Evolutionary conservation across 106 monocot genomes (phyloP), one percentile per base, ranked within the genome.

Genomic region (Platanthera zijinensis): DNA sequence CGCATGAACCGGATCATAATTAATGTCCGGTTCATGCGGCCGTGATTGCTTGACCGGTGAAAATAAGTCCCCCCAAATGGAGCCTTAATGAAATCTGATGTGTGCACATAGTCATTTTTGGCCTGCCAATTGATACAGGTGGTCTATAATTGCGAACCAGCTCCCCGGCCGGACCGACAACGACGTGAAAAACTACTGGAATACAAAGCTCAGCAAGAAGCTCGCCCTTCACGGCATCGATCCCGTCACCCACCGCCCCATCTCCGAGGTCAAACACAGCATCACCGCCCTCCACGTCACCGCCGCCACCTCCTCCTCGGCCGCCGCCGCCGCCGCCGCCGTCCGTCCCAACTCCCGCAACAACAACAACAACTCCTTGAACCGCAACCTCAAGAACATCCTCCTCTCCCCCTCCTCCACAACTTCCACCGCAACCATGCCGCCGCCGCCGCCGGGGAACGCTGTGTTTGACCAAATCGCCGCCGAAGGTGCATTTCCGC

Each of bases 211-310:
- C 18, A 89, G 87, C 82, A 97, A 97, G 80, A 91, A 91, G 84
- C 93, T 97, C 11, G 56, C 78, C 74, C 88, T 89, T 77, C 73
- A 73, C 21, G 97, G 97, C 5, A 97, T 97, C 77, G 97, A 97
- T 52, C 97, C 97, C 51, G 77, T 97, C 80, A 97, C 97, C n/a
- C 97, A 97, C 85, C 87, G 87, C 69, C 93, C 97, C 76, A 85
- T 97, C 77, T 82, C 91, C 10, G 86, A 91, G 22, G 74, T 97
- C 84, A 72, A 80, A 63, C 75, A 85, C 3, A 87, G 75, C 87
- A 88, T 87, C 83, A 76, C 70, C 59, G 15, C 69, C 74, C 86
- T 80, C 78, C 80, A 59, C 13, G 39, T 80, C 61, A 2, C 51
- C 59, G n/a, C 70, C 57, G 39, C 73, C 53, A 14, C 72, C 78